Percentiles rank a stretch among this genome's conserved stretches.
Conservation (phyloP, 2,329 filamentous ascomycete genomes). For the Alternaria postmessia region DNA sequence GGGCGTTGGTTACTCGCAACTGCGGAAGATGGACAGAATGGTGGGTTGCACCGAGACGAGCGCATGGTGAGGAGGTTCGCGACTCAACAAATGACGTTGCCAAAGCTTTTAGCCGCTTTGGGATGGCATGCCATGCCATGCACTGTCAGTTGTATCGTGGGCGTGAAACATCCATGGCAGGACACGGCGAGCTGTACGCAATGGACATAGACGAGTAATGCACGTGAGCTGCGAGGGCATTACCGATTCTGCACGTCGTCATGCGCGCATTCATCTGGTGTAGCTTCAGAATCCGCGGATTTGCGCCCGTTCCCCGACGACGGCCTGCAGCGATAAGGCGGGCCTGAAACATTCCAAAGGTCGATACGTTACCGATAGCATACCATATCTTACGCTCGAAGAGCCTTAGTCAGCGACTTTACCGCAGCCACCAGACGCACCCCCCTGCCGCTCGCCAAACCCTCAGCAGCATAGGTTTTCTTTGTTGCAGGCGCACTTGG, state of each 20-base stretch:
- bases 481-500: constrained; percentile 17
- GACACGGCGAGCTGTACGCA: not conserved
- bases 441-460: constrained; percentile 28
- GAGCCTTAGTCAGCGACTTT: constrained; percentile 17
- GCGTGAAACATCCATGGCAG: not conserved
- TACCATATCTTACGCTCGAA: constrained; percentile 2
- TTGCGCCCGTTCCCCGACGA: not conserved
- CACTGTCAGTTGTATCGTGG: not conserved
- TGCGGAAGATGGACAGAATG: not conserved
- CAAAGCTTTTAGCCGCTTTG: constrained; percentile 14
- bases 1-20: constrained; percentile 5
- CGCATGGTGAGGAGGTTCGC: constrained; percentile 1
- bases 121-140: not conserved
- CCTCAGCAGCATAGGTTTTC: constrained; percentile 18
- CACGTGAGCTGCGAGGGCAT: not conserved
- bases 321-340: not conserved
- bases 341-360: not conserved
- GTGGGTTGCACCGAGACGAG: constrained; percentile 7
- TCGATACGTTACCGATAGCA: not conserved
- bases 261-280: constrained; percentile 1
- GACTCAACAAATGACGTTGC: constrained; percentile 24
- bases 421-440: constrained; percentile 8
- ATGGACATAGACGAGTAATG: not conserved
- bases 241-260: constrained; percentile 6
- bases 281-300: constrained; percentile 3